These are phyloP conservation scores for Penicillium freii DNA, from an alignment of 2,329 filamentous ascomycete species.

Conservation along the genomic window DNA sequence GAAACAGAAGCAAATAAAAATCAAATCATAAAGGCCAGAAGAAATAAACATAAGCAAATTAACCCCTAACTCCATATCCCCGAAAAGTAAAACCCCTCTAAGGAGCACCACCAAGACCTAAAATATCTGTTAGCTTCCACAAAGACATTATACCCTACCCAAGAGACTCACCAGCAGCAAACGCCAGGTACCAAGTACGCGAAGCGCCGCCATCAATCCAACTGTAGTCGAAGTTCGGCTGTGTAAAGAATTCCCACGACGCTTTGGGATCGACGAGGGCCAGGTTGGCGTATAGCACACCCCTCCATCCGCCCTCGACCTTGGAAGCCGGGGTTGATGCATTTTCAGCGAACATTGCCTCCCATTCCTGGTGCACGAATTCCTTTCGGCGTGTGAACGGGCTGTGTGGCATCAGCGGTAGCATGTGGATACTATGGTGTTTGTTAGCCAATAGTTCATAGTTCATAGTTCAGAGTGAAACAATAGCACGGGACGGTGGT, in stretches of 20 bases:
- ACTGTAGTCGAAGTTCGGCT: conserved; percentile 60
- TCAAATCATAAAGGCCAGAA: neutral
- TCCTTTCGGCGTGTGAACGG: conserved; percentile 62
- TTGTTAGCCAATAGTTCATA: conserved; percentile 19
- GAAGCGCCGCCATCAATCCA: conserved; percentile 76
- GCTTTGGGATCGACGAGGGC: conserved; percentile 70
- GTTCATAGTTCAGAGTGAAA: neutral
- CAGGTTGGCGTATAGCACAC: conserved; percentile 78
- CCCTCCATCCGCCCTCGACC: conserved; percentile 77
- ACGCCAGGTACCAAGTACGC: conserved; percentile 80
- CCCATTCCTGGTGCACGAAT: conserved; percentile 83
- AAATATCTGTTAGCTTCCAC: neutral
- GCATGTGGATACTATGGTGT: conserved; percentile 73
- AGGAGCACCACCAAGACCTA: conserved; percentile 15
- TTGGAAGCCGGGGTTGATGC: conserved; percentile 56
- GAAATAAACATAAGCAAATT: neutral
- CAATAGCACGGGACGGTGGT: conserved; percentile 1
- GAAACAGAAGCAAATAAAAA: no score
- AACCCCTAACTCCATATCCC: neutral
- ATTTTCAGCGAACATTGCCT: conserved; percentile 68
- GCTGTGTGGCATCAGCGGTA: conserved; percentile 69
- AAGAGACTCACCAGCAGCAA: conserved; percentile 61
- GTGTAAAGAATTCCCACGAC: conserved; percentile 73
- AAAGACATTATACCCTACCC: neutral
- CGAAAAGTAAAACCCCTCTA: neutral